These are phyloP conservation scores for Kluyveromyces starmeri DNA, from an alignment of 805 yeast species.

Conservation along the genomic window DNA sequence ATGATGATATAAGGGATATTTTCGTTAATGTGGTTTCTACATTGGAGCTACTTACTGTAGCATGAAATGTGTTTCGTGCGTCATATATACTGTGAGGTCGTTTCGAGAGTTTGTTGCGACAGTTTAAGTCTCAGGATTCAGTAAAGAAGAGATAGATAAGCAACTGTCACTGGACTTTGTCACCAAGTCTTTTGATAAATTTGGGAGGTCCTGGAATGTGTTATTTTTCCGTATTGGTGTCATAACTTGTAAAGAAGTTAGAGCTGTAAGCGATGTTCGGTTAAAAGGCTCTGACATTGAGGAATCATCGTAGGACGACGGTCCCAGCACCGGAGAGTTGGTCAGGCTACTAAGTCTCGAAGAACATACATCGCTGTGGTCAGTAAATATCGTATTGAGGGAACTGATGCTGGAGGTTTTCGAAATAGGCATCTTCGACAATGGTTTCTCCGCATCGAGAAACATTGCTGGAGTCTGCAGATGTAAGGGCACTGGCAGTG, in stretches of 20 bases:
- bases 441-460: constrained; percentile 1
- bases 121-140: background rate
- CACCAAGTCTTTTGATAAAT: background rate
- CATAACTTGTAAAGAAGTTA: constrained; percentile 16
- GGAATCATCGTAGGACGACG: constrained; percentile 1
- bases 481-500: background rate
- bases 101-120: too few relatives aligned
- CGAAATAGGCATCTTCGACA: background rate
- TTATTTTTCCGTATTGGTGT: constrained; percentile 9
- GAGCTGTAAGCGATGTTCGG: constrained; percentile 13
- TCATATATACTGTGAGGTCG: too few relatives aligned
- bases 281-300: constrained; percentile 7
- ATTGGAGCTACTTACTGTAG: too few relatives aligned
- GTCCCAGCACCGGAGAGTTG: constrained; percentile 3
- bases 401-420: constrained; percentile 1
- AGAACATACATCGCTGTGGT: background rate
- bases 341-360: background rate
- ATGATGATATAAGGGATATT: too few relatives aligned
- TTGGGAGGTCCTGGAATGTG: background rate
- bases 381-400: constrained; percentile 2
- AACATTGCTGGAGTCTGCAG: background rate
- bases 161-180: background rate
- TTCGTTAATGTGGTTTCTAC: too few relatives aligned
- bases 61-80: too few relatives aligned
- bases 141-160: constrained; percentile 1